A percentile compares a stretch with the other conserved stretches of the same genome.
Conservation (phyloP, 78 protist species). For the Dictyostelium intermedium region DNA sequence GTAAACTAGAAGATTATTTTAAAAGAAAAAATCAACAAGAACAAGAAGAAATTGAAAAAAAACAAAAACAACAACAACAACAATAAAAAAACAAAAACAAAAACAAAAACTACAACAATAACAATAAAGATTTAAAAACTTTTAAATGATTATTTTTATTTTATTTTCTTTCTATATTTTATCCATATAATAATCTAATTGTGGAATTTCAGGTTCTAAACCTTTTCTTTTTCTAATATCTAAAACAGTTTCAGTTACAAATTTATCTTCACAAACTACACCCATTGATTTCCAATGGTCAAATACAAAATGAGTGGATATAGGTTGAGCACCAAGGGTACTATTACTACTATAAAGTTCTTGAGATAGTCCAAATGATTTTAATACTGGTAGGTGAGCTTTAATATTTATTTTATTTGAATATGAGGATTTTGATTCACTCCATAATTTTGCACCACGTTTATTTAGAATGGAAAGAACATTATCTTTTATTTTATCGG, state of each 20-base stretch:
- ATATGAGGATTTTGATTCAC: neutral
- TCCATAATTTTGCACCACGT: constrained; percentile 92
- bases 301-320: neutral
- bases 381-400: constrained; percentile 98
- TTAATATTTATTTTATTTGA: constrained; percentile 74
- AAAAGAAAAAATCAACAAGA: neutral
- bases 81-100: neutral
- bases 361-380: constrained; percentile 98
- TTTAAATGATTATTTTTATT: neutral
- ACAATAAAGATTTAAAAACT: neutral
- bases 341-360: constrained; percentile 10
- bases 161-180: neutral
- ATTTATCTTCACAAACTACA: neutral
- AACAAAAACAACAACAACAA: neutral
- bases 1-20: neutral
- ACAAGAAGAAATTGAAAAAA: neutral
- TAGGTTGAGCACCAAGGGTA: neutral
- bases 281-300: neutral
- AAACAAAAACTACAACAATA: neutral
- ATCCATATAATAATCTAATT: neutral
- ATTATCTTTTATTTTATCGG: constrained; percentile 89
- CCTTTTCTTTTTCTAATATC: neutral
- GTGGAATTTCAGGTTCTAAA: neutral
- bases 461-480: constrained; percentile 89
- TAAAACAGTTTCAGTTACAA: constrained; percentile 87